Base-by-base conservation (phyloP, 495 filamentous ascomycete species). In the Physcia stellaris region DNA sequence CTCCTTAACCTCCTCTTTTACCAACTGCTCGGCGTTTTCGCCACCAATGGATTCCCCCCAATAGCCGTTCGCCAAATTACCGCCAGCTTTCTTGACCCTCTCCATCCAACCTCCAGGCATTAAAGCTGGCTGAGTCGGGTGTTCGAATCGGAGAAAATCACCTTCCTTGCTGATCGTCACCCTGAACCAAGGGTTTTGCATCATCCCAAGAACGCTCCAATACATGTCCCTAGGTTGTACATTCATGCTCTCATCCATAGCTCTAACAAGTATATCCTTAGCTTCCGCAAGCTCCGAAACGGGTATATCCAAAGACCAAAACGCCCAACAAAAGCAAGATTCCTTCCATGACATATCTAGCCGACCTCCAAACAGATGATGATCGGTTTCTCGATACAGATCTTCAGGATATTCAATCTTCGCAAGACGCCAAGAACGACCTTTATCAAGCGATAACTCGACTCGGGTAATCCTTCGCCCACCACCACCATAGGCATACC, bases 141-240 rank as follows among this genome's bases (percentile, higher is more conserved):
- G 88, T 46, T 95, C 87, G 42, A 96, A 95, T 6, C 73, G 69
- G 30, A 96, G 56, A 17, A 45, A 53, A 24, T 75, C 65, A 0
- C 62, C 69, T 45, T 93, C 82, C 41, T 79, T 77, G 29, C 70
- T 75, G 41, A 96, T 83, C 4, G 75, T 70, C 4, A 96, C 68
- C 12, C 88, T 67, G 56, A 79, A 96, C 88, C 88, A 96, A 5
- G 86, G 80, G 51, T 94, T 95, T 54, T 96, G 94, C 88, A 96
- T 96, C 88, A 96, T 96, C 0, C 88, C 88, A 29, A 95, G 61
- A 13, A 94, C 87, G 40, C 73, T 83, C 88, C 88, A 96, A 58
- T 96, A 96, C 81, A 94, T 93, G 48, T 96, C 88, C 42, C 81
- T 67, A 4, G 88, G 87, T 52, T 94, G 86, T 1, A 85, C 63